phyloP scores from a whole-genome alignment of 2,329 filamentous ascomycete species.

The Sarocladiaceae sp. region DNA sequence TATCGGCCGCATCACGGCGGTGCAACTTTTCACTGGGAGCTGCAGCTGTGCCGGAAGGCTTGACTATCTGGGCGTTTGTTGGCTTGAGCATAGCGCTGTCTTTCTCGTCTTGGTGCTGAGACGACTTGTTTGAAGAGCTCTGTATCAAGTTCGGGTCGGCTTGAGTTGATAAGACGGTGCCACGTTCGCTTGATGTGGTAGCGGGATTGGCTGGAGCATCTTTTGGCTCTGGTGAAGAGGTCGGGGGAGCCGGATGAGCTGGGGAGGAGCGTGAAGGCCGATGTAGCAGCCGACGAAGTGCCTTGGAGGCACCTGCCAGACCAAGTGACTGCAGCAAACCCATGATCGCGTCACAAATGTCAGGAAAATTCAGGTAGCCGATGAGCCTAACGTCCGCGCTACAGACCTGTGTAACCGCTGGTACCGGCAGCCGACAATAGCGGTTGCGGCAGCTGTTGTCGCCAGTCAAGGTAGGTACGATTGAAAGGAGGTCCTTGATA shows the following conservation, averaged over 20 bases:
- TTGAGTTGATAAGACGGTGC: neutral
- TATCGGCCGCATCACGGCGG: too few species aligned
- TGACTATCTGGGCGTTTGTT: too few species aligned
- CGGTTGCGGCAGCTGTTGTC: too few species aligned
- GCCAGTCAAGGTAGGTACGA: too few species aligned
- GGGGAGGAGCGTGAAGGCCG: constrained; percentile 18
- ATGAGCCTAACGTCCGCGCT: neutral
- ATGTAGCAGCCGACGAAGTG: constrained; percentile 6
- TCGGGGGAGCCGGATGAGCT: constrained; percentile 17
- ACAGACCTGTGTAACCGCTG: constrained; percentile 1
- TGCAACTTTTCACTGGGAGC: too few species aligned
- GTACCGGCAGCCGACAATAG: too few species aligned
- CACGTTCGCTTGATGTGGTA: neutral
- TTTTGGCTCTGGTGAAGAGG: constrained; percentile 14
- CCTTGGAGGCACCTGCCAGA: constrained; percentile 8
- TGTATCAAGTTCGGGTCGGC: too few species aligned
- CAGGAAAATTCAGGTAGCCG: too few species aligned
- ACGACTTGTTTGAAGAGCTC: neutral
- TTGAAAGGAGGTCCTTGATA: too few species aligned
- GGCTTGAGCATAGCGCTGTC: too few species aligned
- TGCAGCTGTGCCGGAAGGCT: too few species aligned
- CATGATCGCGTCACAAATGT: constrained; percentile 8
- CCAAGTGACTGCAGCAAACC: constrained; percentile 9
- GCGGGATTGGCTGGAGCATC: neutral
- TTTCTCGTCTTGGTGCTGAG: too few species aligned